A percentile compares a stretch with the other conserved stretches of the same genome.
These are phyloP conservation scores for Ophiorrhiza pumila DNA, from an alignment of 257 asterid species.

Conservation along the genomic window DNA sequence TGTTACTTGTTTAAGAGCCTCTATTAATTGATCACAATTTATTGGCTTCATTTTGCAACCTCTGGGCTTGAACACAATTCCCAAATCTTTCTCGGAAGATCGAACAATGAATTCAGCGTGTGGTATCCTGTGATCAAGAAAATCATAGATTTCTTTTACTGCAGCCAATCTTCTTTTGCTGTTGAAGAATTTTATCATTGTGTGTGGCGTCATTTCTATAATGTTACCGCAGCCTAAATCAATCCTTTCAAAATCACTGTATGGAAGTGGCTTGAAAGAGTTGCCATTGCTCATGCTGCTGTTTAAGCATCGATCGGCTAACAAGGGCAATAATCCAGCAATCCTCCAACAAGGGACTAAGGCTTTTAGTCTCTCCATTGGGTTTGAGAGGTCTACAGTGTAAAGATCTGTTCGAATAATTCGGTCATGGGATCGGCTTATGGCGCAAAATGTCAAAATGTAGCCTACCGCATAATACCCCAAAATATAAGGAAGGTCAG, in stretches of 20 bases:
- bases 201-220: slow-evolving; percentile 40
- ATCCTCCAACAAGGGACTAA: slow-evolving; percentile 45
- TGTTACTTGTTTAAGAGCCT: slow-evolving; percentile 40
- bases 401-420: slow-evolving; percentile 43
- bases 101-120: slow-evolving; percentile 35
- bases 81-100: slow-evolving; percentile 38
- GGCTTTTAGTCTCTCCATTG: slow-evolving; percentile 38
- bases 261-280: slow-evolving; percentile 12
- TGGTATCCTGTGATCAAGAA: slow-evolving; percentile 40
- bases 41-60: slow-evolving; percentile 33
- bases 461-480: slow-evolving; percentile 48
- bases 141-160: slow-evolving; percentile 42
- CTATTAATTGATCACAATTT: slow-evolving; percentile 33
- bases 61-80: slow-evolving; percentile 43
- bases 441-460: slow-evolving; percentile 40
- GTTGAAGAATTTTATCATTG: slow-evolving; percentile 21
- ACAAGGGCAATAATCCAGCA: slow-evolving; percentile 37
- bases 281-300: slow-evolving; percentile 1
- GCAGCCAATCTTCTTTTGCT: slow-evolving; percentile 34
- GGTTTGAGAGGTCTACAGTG: slow-evolving; percentile 35
- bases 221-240: slow-evolving; percentile 33
- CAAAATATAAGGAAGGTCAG: slow-evolving; percentile 39
- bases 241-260: slow-evolving; percentile 38
- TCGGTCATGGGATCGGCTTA: slow-evolving; percentile 38
- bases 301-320: slow-evolving; percentile 32